These are phyloP conservation scores for Dothidotthia symphoricarpi DNA, from an alignment of 2,329 filamentous ascomycete genomes.

Conservation along the genomic window DNA sequence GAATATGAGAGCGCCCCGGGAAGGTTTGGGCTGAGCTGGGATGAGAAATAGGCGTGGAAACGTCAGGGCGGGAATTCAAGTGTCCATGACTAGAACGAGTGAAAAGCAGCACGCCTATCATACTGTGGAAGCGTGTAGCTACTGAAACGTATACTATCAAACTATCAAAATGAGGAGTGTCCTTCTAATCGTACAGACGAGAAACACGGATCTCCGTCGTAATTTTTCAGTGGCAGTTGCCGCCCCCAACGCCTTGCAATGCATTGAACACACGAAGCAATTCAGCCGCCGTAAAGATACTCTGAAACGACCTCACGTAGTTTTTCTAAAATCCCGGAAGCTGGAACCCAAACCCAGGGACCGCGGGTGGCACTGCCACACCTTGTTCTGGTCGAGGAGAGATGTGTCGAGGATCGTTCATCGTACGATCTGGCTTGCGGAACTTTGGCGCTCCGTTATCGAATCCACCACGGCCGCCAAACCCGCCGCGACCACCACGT, in stretches of 20 bases:
- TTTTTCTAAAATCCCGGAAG: slow-evolving; percentile 26
- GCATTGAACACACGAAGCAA: slow-evolving; percentile 8
- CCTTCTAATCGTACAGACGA: too few species aligned
- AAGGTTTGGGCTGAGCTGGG: slow-evolving; percentile 81
- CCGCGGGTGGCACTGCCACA: slow-evolving; percentile 54
- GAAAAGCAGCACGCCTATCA: too few species aligned
- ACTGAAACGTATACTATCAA: too few species aligned
- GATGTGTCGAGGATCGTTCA: slow-evolving; percentile 34
- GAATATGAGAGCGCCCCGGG: slow-evolving; percentile 74
- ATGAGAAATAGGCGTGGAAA: slow-evolving; percentile 40
- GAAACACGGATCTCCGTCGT: too few species aligned
- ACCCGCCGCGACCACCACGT: slow-evolving; percentile 21
- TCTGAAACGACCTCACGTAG: background rate
- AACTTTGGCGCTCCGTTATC: slow-evolving; percentile 24
- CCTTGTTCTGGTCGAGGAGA: slow-evolving; percentile 39
- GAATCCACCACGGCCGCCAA: slow-evolving; percentile 17
- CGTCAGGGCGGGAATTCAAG: too few species aligned
- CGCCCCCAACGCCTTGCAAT: slow-evolving; percentile 21
- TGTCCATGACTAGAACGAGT: too few species aligned
- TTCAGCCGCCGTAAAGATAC: background rate
- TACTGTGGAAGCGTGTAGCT: too few species aligned
- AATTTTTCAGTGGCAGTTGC: background rate
- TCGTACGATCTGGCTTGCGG: slow-evolving; percentile 29
- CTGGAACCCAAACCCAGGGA: slow-evolving; percentile 57
- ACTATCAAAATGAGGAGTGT: too few species aligned